Conservation (phyloP, 176 grass and related monocot genomes). For the Areca catechu region DNA sequence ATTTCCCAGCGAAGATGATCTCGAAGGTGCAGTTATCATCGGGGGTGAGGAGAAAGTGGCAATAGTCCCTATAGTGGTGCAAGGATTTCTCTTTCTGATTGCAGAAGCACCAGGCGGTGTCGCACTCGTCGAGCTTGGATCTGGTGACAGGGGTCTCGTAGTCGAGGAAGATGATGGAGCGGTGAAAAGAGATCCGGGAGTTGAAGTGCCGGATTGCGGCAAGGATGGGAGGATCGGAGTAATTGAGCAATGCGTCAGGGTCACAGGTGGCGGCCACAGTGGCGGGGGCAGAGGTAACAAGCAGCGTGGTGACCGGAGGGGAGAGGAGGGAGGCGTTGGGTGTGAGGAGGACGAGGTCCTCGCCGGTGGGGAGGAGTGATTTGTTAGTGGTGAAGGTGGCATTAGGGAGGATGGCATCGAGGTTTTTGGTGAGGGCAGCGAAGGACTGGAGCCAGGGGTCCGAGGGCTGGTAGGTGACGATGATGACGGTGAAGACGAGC, state of each 20-base stretch:
- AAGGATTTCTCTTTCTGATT: constrained; percentile 81
- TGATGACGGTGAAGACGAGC: no score
- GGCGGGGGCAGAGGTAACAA: background rate
- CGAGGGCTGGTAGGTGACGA: no score
- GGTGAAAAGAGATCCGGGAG: no score
- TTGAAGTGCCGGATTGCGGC: constrained; percentile 66
- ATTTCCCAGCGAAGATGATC: constrained; percentile 49
- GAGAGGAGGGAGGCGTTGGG: background rate
- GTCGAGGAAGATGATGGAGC: constrained; percentile 79
- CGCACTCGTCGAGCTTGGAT: constrained; percentile 39
- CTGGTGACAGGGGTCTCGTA: constrained; percentile 56
- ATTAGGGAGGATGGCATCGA: no score
- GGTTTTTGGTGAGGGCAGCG: no score
- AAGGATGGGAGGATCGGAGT: constrained; percentile 64
- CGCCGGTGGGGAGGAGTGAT: no score
- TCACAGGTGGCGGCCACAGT: constrained; percentile 14
- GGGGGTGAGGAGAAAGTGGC: constrained; percentile 40
- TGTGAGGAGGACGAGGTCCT: no score
- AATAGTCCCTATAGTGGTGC: constrained; percentile 78
- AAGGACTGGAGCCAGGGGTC: no score
- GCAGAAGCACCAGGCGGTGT: constrained; percentile 81
- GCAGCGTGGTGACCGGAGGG: background rate
- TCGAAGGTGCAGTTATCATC: constrained; percentile 54
- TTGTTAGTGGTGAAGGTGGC: no score
- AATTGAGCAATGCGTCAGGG: constrained; percentile 51